A percentile compares a stretch with the other conserved stretches of the same genome.
phyloP scores from a whole-genome alignment of 495 filamentous ascomycete genomes.

The Thozetella sp. region DNA sequence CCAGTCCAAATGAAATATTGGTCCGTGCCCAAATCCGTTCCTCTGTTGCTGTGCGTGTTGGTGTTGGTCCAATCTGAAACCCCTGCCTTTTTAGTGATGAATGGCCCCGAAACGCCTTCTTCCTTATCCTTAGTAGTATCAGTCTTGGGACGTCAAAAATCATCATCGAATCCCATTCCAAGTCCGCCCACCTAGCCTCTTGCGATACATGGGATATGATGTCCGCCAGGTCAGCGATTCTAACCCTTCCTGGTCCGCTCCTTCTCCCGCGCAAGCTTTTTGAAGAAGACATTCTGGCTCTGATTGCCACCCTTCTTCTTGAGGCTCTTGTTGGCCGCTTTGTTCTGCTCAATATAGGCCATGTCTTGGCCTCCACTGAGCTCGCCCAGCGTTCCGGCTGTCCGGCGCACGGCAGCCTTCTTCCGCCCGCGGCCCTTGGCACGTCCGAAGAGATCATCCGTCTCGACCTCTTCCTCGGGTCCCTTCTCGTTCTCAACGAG shows the following conservation, averaged over 20 bases:
- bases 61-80: not conserved
- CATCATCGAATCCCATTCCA: too few species aligned
- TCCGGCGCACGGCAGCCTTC: slow-evolving; percentile 69
- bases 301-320: slow-evolving; percentile 68
- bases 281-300: slow-evolving; percentile 64
- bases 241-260: slow-evolving; percentile 19
- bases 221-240: not conserved
- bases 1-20: too few species aligned
- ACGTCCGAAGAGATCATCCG: slow-evolving; percentile 78
- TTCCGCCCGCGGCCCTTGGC: slow-evolving; percentile 32
- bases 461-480: slow-evolving; percentile 74
- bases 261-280: slow-evolving; percentile 79
- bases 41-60: not conserved
- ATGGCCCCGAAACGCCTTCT: not conserved
- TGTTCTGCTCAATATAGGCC: slow-evolving; percentile 93
- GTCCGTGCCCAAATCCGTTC: too few species aligned
- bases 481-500: slow-evolving; percentile 85
- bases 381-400: slow-evolving; percentile 82
- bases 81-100: not conserved
- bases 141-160: too few species aligned
- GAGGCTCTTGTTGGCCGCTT: slow-evolving; percentile 71
- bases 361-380: slow-evolving; percentile 91
- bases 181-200: too few species aligned
- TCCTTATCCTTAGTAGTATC: too few species aligned
- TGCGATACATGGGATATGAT: too few species aligned